These are phyloP conservation scores for Apiospora aurea DNA, from an alignment of 2,329 filamentous ascomycete species.

Conservation along the genomic window DNA sequence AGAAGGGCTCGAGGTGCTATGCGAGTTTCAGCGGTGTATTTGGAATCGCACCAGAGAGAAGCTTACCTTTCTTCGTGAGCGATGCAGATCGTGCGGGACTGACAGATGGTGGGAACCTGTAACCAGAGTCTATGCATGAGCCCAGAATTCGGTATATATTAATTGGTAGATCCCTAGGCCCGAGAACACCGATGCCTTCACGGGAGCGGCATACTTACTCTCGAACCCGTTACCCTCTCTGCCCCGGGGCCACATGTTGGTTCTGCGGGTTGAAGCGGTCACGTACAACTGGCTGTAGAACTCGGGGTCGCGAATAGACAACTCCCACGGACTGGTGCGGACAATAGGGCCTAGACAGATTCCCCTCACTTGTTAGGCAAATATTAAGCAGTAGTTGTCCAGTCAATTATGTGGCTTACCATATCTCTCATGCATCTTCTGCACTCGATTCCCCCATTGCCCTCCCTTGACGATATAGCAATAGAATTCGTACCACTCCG, in stretches of 20 bases:
- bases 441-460: too few species aligned
- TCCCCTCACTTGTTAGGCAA: too few species aligned
- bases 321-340: neutral
- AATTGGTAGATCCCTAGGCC: too few species aligned
- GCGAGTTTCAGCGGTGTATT: neutral
- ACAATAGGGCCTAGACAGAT: neutral
- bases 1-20: constrained; percentile 29
- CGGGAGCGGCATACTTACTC: neutral
- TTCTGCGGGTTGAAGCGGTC: neutral
- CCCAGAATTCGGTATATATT: too few species aligned
- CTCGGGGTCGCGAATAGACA: neutral
- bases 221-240: neutral
- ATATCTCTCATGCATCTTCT: too few species aligned
- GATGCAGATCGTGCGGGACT: constrained; percentile 27
- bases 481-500: too few species aligned
- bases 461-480: too few species aligned
- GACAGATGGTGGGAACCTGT: neutral
- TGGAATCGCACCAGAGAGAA: too few species aligned
- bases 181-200: too few species aligned
- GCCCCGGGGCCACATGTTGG: neutral
- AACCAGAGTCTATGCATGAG: too few species aligned
- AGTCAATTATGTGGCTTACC: too few species aligned
- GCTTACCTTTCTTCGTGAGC: neutral
- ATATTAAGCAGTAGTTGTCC: too few species aligned
- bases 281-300: neutral